These are phyloP conservation scores for Leccinum angustisporum DNA, from an alignment of 1,284 basidiomycete genomes.

Conservation along the genomic window DNA sequence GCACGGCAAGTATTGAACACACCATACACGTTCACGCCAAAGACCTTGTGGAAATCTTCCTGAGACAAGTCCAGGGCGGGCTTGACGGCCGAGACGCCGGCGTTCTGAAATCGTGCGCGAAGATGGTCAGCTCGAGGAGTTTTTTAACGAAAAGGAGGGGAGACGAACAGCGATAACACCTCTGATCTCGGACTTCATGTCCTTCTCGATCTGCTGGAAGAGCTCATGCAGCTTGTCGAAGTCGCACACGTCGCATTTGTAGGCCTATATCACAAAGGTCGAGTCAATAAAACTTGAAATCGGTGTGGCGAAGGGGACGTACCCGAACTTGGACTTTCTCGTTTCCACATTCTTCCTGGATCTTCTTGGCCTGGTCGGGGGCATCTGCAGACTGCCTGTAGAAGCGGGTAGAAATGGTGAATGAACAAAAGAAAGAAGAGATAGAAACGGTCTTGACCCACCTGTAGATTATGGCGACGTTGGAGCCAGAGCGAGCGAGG, in stretches of 20 bases:
- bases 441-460: background rate
- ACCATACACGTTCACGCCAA: conserved; percentile 40
- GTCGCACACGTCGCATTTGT: conserved; percentile 43
- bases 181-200: fast-evolving
- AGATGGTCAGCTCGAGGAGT: too few relatives aligned
- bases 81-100: conserved; percentile 49
- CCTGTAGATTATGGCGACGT: conserved; percentile 48
- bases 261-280: conserved; percentile 34
- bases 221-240: conserved; percentile 35
- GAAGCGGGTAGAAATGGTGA: background rate
- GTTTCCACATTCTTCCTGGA: conserved; percentile 19
- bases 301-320: background rate
- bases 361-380: conserved; percentile 37
- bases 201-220: conserved; percentile 37
- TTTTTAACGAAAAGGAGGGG: background rate
- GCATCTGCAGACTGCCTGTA: conserved; percentile 38
- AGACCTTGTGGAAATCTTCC: conserved; percentile 45
- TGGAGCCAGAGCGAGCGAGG: conserved; percentile 41
- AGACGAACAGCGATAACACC: conserved; percentile 27
- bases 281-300: background rate
- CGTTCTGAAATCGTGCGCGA: conserved; percentile 34
- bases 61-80: conserved; percentile 44
- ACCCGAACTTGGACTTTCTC: conserved; percentile 33
- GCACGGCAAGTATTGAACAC: conserved; percentile 46
- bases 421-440: background rate